A percentile compares a stretch with the other conserved stretches of the same genome.
These are phyloP conservation scores for Candida sanyiensis DNA, from an alignment of 805 yeast species.

Conservation along the genomic window DNA sequence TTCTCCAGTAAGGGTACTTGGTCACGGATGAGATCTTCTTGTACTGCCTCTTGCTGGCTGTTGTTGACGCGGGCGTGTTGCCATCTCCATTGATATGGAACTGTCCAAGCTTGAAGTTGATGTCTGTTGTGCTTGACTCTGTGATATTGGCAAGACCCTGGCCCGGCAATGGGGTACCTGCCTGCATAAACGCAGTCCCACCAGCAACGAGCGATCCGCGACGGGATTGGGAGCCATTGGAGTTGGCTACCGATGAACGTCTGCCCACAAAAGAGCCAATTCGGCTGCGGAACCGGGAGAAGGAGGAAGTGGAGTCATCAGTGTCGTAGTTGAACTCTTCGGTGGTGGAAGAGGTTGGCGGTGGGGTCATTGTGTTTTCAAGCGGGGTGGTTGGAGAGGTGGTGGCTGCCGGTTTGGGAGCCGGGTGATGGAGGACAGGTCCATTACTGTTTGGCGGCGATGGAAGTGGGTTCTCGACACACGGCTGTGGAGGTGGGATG, in stretches of 20 bases:
- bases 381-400: slow-evolving; percentile 1
- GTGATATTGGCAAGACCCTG: slow-evolving; percentile 14
- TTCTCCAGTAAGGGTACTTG: slow-evolving; percentile 73
- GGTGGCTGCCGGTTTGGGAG: slow-evolving; percentile 3
- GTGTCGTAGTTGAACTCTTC: slow-evolving; percentile 16
- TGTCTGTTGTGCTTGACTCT: slow-evolving; percentile 8
- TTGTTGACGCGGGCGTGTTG: not conserved
- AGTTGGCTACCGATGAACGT: slow-evolving; percentile 3
- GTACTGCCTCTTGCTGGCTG: slow-evolving; percentile 18
- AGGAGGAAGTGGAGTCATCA: slow-evolving; percentile 18
- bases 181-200: slow-evolving; percentile 4
- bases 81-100: not conserved
- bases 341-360: slow-evolving; percentile 16
- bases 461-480: not conserved
- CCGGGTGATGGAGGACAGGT: not conserved
- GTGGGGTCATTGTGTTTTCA: slow-evolving; percentile 6
- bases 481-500: slow-evolving; percentile 12
- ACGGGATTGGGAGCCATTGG: slow-evolving; percentile 3
- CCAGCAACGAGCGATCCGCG: slow-evolving; percentile 5
- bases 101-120: not conserved
- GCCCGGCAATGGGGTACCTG: slow-evolving; percentile 7
- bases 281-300: slow-evolving; percentile 7
- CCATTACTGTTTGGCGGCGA: slow-evolving; percentile 2
- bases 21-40: slow-evolving; percentile 51
- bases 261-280: slow-evolving; percentile 9